Evolutionary conservation across 257 asterid species (phyloP).

Genomic region (Phtheirospermum japonicum): DNA sequence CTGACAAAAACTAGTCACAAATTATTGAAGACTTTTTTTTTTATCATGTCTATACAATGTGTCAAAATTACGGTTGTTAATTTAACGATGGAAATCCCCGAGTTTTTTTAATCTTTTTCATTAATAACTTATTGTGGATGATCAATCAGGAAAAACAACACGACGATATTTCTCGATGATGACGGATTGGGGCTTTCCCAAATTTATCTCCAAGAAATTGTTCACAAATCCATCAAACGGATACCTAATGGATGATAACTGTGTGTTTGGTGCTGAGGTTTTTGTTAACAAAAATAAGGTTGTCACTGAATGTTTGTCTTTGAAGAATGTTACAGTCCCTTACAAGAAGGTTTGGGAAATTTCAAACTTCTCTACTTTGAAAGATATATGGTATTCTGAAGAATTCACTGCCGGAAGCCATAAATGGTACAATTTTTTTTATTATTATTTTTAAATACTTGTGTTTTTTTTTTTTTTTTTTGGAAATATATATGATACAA

Average conservation of each 20-base stretch:
- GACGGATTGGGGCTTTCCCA: constrained; percentile 24
- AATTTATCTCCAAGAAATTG: constrained; percentile 21
- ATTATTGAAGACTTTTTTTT: no score
- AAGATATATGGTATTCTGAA: not conserved
- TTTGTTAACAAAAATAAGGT: not conserved
- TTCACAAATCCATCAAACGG: constrained; percentile 26
- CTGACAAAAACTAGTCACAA: no score
- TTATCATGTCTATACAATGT: no score
- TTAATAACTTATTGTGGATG: no score
- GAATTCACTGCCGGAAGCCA: not conserved
- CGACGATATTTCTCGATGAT: constrained; percentile 17
- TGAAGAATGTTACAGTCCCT: not conserved
- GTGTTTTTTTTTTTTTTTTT: no score
- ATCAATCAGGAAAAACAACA: not conserved
- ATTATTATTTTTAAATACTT: no score
- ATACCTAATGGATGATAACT: constrained; percentile 21
- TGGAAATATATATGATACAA: no score
- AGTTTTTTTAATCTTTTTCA: no score
- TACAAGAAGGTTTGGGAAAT: not conserved
- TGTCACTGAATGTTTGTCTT: not conserved
- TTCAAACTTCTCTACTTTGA: not conserved
- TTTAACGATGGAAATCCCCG: no score
- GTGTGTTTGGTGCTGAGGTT: constrained; percentile 28
- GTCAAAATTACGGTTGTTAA: no score
- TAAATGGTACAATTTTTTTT: not conserved